phyloP scores from a whole-genome alignment of 2,329 filamentous ascomycete genomes.

The Diaporthe batatas region DNA sequence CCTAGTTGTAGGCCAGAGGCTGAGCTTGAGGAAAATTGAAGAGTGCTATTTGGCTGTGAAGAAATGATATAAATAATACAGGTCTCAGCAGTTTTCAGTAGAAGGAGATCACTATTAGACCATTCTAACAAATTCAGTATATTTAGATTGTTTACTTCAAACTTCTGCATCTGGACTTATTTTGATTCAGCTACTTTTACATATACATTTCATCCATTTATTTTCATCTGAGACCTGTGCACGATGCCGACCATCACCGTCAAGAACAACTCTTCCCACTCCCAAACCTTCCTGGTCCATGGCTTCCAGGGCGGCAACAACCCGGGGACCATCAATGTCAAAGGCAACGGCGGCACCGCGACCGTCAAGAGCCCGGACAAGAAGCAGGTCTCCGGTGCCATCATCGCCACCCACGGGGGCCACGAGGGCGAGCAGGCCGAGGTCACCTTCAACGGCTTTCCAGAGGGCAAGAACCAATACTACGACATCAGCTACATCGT shows the following conservation, averaged over 20 bases:
- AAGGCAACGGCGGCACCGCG: constrained; percentile 23
- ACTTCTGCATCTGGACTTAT: not conserved
- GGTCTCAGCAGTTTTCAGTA: not conserved
- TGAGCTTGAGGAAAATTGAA: not conserved
- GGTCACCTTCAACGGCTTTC: constrained; percentile 54
- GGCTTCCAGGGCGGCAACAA: constrained; percentile 29
- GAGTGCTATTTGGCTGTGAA: not conserved
- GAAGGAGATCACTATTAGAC: too few relatives aligned
- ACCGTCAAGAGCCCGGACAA: constrained; percentile 19
- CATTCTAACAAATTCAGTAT: not conserved
- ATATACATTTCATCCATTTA: too few relatives aligned
- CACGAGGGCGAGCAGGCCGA: constrained; percentile 56
- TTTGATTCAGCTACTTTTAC: too few relatives aligned
- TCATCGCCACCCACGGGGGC: constrained; percentile 55
- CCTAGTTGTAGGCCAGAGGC: not conserved
- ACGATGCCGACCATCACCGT: constrained; percentile 33
- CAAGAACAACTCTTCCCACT: constrained; percentile 36
- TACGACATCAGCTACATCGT: constrained; percentile 52
- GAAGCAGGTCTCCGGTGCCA: constrained; percentile 50
- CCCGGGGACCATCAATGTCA: constrained; percentile 27
- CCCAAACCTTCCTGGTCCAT: constrained; percentile 33
- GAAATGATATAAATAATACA: not conserved
- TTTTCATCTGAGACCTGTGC: not conserved
- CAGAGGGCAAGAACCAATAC: constrained; percentile 49
- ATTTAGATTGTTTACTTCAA: not conserved